Base-by-base conservation (phyloP, 108 stramenopile species). In the Cyclotella kingstonii region DNA sequence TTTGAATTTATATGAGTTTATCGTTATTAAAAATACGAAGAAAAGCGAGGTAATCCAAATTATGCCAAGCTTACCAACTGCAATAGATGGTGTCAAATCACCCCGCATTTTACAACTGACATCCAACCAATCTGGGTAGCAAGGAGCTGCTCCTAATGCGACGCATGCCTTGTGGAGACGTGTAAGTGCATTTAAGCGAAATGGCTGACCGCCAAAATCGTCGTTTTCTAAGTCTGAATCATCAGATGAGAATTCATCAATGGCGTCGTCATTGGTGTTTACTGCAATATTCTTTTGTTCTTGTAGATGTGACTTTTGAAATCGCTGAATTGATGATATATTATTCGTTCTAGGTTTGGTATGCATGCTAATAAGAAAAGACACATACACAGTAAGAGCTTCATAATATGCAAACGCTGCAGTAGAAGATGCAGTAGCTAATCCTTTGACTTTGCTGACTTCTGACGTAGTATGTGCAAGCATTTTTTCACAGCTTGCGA, bases 41-140 rank as follows among this genome's bases (percentile, higher is more conserved):
- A n/a, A n/a, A n/a, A n/a, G n/a, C n/a, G n/a, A n/a, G n/a, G n/a
- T 28, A 40, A 40, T 3, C n/a, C 15, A 2, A 15, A 2, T 15
- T 40, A 15, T 40, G 12, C 1, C 2, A 10, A 11, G 12, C 49
- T 50, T 50, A 50, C 49, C 53, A n/a, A 69, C 35, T 18, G 82
- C 80, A 59, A 73, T 57, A 10, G 42, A 12, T 1, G 60, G 30
- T 26, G 49, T 27, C 33, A 92, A 66, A 4, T 68, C 80, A 14
- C 64, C 61, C 12, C 70, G 74, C 41, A 89, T 64, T 28, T 45
- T 64, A 45, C 83, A 86, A 19, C 55, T 70, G 1, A 36, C 50
- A 50, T 92, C 90, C 40, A 92, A 67, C 85, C 85, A 92, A 49
- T 92, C 90, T 4, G 90, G 90, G 64, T 86, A 81, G 28, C 73